A percentile compares a stretch with the other conserved stretches of the same genome.
Conservation (phyloP, 352 stramenopile species). For the Globisporangium paroecandrum region DNA sequence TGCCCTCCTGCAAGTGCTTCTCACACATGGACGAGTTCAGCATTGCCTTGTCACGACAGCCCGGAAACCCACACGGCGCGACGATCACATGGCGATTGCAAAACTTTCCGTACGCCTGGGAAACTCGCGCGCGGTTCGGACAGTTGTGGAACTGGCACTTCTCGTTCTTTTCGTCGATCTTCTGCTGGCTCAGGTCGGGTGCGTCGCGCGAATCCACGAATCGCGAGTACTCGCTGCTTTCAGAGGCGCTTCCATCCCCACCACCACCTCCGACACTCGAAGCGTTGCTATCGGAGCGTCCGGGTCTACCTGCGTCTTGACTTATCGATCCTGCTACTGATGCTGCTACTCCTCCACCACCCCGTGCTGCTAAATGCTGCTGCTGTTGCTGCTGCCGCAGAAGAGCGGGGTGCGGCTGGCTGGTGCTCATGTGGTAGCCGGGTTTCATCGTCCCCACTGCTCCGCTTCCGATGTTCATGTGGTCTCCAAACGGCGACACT, state of each 20-base stretch:
- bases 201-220: conserved; percentile 41
- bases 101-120: conserved; percentile 77
- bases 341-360: not conserved
- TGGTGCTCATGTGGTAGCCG: conserved; percentile 11
- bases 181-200: conserved; percentile 48
- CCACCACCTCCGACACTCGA: conserved; percentile 5
- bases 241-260: conserved; percentile 10
- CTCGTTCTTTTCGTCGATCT: conserved; percentile 62
- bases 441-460: conserved; percentile 4
- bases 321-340: not conserved
- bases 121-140: conserved; percentile 72
- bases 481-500: conserved; percentile 32
- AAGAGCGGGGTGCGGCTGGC: conserved; percentile 9
- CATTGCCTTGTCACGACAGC: conserved; percentile 73
- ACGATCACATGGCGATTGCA: conserved; percentile 88
- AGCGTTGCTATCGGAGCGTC: conserved; percentile 10
- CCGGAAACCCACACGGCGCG: conserved; percentile 79
- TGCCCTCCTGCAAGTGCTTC: conserved; percentile 63
- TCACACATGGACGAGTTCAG: conserved; percentile 63
- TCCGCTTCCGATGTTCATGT: conserved; percentile 13
- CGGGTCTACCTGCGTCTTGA: not conserved
- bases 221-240: conserved; percentile 36
- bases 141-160: conserved; percentile 77
- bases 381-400: conserved; percentile 10
- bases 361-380: conserved; percentile 6